These are phyloP conservation scores for Bisporella sp. DNA, from an alignment of 2,329 filamentous ascomycete genomes.

Conservation along the genomic window DNA sequence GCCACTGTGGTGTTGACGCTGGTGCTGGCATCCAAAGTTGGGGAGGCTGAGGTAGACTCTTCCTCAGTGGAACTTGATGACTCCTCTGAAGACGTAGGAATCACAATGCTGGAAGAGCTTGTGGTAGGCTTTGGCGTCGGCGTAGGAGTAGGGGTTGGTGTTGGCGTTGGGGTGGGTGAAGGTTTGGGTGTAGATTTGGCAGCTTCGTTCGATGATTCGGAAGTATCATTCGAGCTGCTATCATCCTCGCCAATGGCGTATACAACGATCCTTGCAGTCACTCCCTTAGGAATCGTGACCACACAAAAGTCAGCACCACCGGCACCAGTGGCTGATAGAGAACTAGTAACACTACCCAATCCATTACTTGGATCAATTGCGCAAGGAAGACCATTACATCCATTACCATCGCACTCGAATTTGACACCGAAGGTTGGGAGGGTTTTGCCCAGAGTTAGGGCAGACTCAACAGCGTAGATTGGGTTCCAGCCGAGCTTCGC, in stretches of 20 bases:
- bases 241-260: conserved; percentile 33
- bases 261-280: conserved; percentile 60
- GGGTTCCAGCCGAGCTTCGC: conserved; percentile 76
- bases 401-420: conserved; percentile 58
- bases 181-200: conserved; percentile 4
- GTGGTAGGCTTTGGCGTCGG: conserved; percentile 19
- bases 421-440: conserved; percentile 61
- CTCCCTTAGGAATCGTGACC: conserved; percentile 63
- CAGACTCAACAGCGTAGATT: conserved; percentile 49
- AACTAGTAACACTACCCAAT: conserved; percentile 53
- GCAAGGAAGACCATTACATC: conserved; percentile 70
- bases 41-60: conserved; percentile 15
- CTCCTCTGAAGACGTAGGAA: no score
- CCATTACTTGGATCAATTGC: conserved; percentile 55
- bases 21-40: conserved; percentile 6
- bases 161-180: conserved; percentile 6
- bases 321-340: conserved; percentile 49
- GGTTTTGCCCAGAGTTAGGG: conserved; percentile 39
- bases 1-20: no score
- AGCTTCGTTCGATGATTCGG: conserved; percentile 7
- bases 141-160: conserved; percentile 20
- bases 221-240: conserved; percentile 12
- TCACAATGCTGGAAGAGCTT: no score
- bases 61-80: conserved; percentile 11
- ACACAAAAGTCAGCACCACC: conserved; percentile 68